These are phyloP conservation scores for Cyberlindnera nakhonratchasimensis DNA, from an alignment of 805 yeast genomes.

Conservation along the genomic window DNA sequence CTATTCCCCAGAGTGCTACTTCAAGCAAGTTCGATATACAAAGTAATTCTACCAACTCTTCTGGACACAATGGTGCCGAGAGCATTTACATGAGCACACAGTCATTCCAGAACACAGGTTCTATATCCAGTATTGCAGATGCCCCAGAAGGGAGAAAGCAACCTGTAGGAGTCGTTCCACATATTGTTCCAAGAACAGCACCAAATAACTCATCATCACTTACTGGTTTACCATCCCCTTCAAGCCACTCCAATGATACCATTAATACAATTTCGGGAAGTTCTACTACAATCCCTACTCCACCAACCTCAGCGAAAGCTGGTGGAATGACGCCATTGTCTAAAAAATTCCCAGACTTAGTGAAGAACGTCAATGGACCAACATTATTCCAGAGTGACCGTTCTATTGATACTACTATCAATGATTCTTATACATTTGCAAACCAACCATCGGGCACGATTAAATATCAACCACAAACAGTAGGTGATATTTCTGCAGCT, in stretches of 20 bases:
- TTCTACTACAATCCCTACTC: background rate
- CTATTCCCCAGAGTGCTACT: constrained; percentile 4
- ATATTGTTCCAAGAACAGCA: too few relatives aligned
- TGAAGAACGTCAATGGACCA: too few relatives aligned
- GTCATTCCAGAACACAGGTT: constrained; percentile 5
- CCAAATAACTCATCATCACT: background rate
- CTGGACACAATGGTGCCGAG: constrained; percentile 1
- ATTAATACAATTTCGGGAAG: background rate
- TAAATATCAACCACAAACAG: background rate
- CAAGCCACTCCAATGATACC: too few relatives aligned
- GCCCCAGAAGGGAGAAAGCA: background rate
- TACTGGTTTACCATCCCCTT: too few relatives aligned
- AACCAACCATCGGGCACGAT: background rate
- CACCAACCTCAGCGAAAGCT: background rate
- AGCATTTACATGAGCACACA: constrained; percentile 16
- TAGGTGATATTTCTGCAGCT: background rate
- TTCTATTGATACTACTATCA: background rate
- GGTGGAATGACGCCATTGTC: background rate
- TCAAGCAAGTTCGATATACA: constrained; percentile 1
- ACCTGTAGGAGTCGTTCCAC: background rate
- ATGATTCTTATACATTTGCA: background rate
- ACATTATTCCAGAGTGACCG: background rate
- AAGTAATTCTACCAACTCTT: background rate
- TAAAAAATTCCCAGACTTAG: background rate
- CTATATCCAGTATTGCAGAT: background rate